phyloP scores from a whole-genome alignment of 2,329 filamentous ascomycete genomes.

The Drechslera avenae region DNA sequence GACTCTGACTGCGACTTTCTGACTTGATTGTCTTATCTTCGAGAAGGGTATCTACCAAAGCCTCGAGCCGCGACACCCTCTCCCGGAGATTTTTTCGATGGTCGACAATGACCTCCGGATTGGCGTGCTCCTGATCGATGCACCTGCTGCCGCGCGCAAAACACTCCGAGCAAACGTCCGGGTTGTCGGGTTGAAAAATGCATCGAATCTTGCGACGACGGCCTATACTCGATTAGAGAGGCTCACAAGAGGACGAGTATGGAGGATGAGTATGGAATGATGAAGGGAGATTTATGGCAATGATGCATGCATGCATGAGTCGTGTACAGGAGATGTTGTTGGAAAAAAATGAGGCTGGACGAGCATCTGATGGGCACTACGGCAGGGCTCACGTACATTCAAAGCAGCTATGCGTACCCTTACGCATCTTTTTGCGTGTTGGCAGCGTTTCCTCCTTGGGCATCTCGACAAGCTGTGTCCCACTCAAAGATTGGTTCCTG shows the following conservation, averaged over 20 bases:
- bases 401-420: slow-evolving; percentile 53
- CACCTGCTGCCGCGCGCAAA: slow-evolving; percentile 53
- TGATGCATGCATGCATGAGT: slow-evolving; percentile 2
- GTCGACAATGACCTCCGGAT: slow-evolving; percentile 48
- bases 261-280: not conserved
- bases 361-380: slow-evolving; percentile 6
- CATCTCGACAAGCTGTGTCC: slow-evolving; percentile 32
- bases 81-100: slow-evolving; percentile 52
- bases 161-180: slow-evolving; percentile 53
- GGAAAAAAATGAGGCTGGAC: slow-evolving; percentile 4
- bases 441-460: slow-evolving; percentile 44
- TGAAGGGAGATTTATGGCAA: slow-evolving; percentile 6
- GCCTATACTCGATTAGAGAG: slow-evolving; percentile 44
- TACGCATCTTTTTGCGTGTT: slow-evolving; percentile 51
- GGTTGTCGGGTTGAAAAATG: slow-evolving; percentile 49
- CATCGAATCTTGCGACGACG: slow-evolving; percentile 58
- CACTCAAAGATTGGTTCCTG: slow-evolving; percentile 8
- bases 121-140: slow-evolving; percentile 53
- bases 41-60: slow-evolving; percentile 48
- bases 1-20: slow-evolving; percentile 29
- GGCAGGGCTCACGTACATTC: slow-evolving; percentile 47
- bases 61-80: slow-evolving; percentile 50
- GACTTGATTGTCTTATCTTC: slow-evolving; percentile 44
- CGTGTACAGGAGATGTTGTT: slow-evolving; percentile 4
- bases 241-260: not conserved